Percentiles rank a stretch among this genome's conserved stretches.
phyloP scores from a whole-genome alignment of 495 filamentous ascomycete genomes.

The Xylaria nigripes region DNA sequence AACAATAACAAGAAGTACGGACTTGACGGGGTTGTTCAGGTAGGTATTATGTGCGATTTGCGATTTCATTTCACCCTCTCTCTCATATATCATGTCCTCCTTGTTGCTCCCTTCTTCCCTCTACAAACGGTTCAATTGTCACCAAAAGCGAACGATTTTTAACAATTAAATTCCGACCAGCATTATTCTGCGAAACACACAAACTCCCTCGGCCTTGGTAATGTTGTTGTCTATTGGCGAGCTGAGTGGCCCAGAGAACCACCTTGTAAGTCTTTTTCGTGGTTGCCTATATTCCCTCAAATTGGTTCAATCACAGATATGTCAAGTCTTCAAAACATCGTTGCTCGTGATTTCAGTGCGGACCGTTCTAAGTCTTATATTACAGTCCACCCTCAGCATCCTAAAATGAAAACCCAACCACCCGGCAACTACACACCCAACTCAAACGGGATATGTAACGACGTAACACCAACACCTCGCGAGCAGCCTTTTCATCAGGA shows the following conservation, averaged over 20 bases:
- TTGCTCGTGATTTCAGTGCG: not conserved
- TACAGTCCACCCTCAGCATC: conserved; percentile 40
- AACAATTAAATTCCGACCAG: conserved; percentile 29
- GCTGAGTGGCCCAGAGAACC: conserved; percentile 69
- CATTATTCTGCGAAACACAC: conserved; percentile 79
- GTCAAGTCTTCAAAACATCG: not conserved
- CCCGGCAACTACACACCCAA: not conserved
- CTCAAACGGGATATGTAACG: not conserved
- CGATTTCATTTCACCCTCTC: not conserved
- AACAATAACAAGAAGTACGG: conserved; percentile 54
- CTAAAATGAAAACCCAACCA: conserved; percentile 22
- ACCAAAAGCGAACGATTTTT: not conserved
- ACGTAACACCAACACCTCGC: not conserved
- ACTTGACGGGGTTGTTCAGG: conserved; percentile 59
- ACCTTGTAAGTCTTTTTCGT: conserved; percentile 36
- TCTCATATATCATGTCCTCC: not conserved
- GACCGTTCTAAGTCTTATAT: conserved; percentile 21
- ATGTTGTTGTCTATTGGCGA: conserved; percentile 64
- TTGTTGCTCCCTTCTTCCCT: not conserved
- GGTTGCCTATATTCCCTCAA: not conserved
- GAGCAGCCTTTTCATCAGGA: not conserved
- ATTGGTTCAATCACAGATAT: not conserved
- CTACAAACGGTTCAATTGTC: not conserved
- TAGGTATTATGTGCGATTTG: not conserved
- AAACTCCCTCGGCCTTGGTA: conserved; percentile 54